Evolutionary conservation across 1,139 yeast genomes (phyloP).

Genomic region (Wickerhamiella pararugosa): DNA sequence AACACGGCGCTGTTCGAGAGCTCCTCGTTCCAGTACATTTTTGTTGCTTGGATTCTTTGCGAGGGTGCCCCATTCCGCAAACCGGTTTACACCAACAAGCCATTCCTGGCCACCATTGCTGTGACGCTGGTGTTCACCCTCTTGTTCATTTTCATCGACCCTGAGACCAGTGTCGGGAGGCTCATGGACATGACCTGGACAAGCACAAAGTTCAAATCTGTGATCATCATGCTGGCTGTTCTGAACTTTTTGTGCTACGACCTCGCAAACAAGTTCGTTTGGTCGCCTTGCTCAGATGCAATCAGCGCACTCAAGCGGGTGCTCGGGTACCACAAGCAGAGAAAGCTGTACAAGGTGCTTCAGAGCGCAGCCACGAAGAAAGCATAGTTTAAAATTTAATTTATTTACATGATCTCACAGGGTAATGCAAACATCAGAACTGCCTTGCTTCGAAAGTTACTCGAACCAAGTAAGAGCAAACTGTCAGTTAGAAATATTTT

Average conservation of each 20-base stretch:
- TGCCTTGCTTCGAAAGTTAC: too few species aligned
- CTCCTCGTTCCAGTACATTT: slow-evolving; percentile 78
- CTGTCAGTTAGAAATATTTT: background rate
- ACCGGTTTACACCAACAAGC: slow-evolving; percentile 50
- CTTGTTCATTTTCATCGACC: slow-evolving; percentile 19
- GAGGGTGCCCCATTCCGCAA: slow-evolving; percentile 94
- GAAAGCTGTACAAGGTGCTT: slow-evolving; percentile 25
- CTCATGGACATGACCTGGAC: slow-evolving; percentile 64
- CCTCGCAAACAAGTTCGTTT: slow-evolving; percentile 31
- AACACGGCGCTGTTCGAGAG: slow-evolving; percentile 71
- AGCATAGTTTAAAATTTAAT: slow-evolving; percentile 5
- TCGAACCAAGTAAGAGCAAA: too few species aligned
- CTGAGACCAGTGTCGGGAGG: slow-evolving; percentile 40
- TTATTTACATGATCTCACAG: too few species aligned
- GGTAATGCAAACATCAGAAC: too few species aligned
- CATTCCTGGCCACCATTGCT: slow-evolving; percentile 51
- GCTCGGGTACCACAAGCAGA: slow-evolving; percentile 19
- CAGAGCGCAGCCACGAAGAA: slow-evolving; percentile 1
- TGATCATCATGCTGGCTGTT: slow-evolving; percentile 33
- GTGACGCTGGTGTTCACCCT: slow-evolving; percentile 37
- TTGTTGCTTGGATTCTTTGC: slow-evolving; percentile 66
- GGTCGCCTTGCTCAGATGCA: slow-evolving; percentile 21
- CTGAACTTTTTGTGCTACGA: slow-evolving; percentile 38
- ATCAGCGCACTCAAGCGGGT: slow-evolving; percentile 20
- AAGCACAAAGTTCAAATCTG: slow-evolving; percentile 35